Evolutionary conservation across 1,139 yeast genomes (phyloP).

Genomic region (Pichia sp.): DNA sequence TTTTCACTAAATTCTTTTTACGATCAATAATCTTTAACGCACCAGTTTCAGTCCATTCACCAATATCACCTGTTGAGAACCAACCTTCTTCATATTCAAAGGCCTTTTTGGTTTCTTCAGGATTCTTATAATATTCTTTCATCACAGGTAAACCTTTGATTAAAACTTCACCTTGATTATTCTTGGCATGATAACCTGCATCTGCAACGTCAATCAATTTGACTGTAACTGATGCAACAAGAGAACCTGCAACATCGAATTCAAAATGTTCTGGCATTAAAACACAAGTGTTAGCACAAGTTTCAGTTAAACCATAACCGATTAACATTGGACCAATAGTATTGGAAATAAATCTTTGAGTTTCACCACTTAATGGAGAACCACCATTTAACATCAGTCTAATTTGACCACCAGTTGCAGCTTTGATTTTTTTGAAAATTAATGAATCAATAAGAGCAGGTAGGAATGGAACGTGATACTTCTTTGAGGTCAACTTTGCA

Average conservation of each 20-base stretch:
- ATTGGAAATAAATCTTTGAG: slow-evolving; percentile 76
- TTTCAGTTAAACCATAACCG: slow-evolving; percentile 97
- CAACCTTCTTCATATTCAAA: slow-evolving; percentile 77
- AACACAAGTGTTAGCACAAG: slow-evolving; percentile 81
- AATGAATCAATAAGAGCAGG: slow-evolving; percentile 53
- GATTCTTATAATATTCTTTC: slow-evolving; percentile 74
- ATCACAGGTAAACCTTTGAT: slow-evolving; percentile 69
- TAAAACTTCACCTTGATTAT: slow-evolving; percentile 89
- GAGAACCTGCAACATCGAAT: slow-evolving; percentile 71
- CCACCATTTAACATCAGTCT: slow-evolving; percentile 83
- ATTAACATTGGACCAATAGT: slow-evolving; percentile 82
- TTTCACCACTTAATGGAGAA: slow-evolving; percentile 77
- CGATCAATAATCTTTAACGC: slow-evolving; percentile 83
- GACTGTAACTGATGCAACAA: slow-evolving; percentile 76
- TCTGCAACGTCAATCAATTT: slow-evolving; percentile 90
- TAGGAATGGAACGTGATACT: slow-evolving; percentile 73
- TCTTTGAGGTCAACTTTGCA: slow-evolving; percentile 55
- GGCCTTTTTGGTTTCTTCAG: slow-evolving; percentile 69
- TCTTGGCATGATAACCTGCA: slow-evolving; percentile 84
- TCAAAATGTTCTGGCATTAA: slow-evolving; percentile 58
- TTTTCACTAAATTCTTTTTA: slow-evolving; percentile 92
- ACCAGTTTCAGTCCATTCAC: slow-evolving; percentile 83
- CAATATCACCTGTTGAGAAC: slow-evolving; percentile 97
- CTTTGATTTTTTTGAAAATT: slow-evolving; percentile 80
- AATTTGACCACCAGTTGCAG: slow-evolving; percentile 91